These are phyloP conservation scores for Jamesozyma rosinii DNA, from an alignment of 805 yeast genomes.

Conservation along the genomic window DNA sequence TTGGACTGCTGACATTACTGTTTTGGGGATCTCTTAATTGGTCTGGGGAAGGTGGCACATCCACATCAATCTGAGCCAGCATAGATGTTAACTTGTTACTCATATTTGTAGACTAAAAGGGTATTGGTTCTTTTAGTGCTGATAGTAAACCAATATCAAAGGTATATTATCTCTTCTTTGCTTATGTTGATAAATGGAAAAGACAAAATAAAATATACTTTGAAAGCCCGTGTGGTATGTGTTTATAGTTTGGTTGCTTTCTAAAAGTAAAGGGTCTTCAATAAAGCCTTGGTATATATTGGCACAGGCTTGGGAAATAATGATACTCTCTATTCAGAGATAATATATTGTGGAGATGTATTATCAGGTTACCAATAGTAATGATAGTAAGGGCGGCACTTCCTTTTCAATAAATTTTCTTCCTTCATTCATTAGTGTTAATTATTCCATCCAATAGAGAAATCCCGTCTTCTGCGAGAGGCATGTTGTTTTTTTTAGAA, in stretches of 20 bases:
- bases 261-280: neutral
- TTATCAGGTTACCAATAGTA: too few species aligned
- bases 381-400: neutral
- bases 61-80: constrained; percentile 8
- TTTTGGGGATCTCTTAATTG: constrained; percentile 2
- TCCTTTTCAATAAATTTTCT: neutral
- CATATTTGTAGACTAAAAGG: constrained; percentile 2
- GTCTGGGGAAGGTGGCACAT: neutral
- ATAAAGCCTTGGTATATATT: neutral
- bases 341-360: too few species aligned
- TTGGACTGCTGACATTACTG: constrained; percentile 1
- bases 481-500: neutral
- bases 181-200: neutral
- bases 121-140: neutral
- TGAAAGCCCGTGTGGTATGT: neutral
- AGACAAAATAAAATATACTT: neutral
- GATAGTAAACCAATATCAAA: neutral
- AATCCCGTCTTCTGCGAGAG: neutral
- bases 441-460: neutral
- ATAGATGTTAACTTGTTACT: constrained; percentile 6
- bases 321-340: too few species aligned
- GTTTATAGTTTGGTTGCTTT: neutral
- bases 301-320: neutral
- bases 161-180: neutral
- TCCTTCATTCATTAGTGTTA: neutral